Percentiles rank a stretch among this genome's conserved stretches.
Conservation (phyloP, 2,329 filamentous ascomycete genomes). For the Botrytis tulipae region DNA sequence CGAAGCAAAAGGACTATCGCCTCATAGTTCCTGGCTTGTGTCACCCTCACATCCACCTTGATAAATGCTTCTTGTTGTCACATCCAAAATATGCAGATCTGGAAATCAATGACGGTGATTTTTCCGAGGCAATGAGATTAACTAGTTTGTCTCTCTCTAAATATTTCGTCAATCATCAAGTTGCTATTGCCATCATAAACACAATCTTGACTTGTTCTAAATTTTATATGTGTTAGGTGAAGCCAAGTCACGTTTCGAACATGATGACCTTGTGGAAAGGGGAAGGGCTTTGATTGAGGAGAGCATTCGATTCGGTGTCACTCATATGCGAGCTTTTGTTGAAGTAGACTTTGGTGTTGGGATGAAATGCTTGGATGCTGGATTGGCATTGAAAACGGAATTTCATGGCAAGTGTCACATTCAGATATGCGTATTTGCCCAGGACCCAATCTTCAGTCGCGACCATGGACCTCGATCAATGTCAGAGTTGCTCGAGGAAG, state of each 20-base stretch:
- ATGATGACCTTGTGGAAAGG: constrained; percentile 60
- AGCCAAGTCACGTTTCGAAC: constrained; percentile 63
- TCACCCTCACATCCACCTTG: constrained; percentile 72
- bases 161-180: neutral
- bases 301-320: constrained; percentile 63
- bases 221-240: constrained; percentile 31
- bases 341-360: constrained; percentile 65
- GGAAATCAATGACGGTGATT: constrained; percentile 58
- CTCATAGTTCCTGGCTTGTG: constrained; percentile 58
- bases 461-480: constrained; percentile 50
- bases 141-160: constrained; percentile 41
- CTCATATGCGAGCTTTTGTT: constrained; percentile 68
- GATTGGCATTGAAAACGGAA: constrained; percentile 53
- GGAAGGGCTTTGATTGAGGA: constrained; percentile 65
- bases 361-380: constrained; percentile 56
- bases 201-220: constrained; percentile 1
- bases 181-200: constrained; percentile 5
- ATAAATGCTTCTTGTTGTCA: constrained; percentile 62
- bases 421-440: constrained; percentile 70
- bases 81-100: constrained; percentile 60
- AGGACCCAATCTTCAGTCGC: constrained; percentile 64
- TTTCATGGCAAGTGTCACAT: constrained; percentile 55
- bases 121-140: constrained; percentile 61
- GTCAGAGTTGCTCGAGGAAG: constrained; percentile 47
- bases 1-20: constrained; percentile 13